Evolutionary conservation across 352 stramenopile genomes (phyloP).

Genomic region (Globisporangium heterothallicum): DNA sequence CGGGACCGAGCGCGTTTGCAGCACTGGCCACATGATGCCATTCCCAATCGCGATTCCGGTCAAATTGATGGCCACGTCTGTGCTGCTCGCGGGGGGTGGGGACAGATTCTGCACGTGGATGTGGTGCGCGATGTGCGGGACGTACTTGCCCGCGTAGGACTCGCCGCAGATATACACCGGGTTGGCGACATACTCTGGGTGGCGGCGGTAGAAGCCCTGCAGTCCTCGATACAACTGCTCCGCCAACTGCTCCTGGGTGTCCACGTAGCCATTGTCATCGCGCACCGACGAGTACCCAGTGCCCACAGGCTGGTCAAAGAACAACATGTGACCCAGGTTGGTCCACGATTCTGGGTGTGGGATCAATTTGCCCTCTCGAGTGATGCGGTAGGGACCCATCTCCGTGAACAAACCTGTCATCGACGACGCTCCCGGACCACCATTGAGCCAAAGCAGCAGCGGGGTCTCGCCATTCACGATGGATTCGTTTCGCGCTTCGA

Average conservation of each 20-base stretch:
- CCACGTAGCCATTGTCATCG: conserved; percentile 66
- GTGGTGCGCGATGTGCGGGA: conserved; percentile 91
- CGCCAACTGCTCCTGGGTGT: conserved; percentile 59
- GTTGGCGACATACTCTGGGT: conserved; percentile 73
- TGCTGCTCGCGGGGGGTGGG: conserved; percentile 4
- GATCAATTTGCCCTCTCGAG: conserved; percentile 57
- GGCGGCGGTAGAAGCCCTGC: conserved; percentile 84
- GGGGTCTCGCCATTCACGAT: conserved; percentile 47
- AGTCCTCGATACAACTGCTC: conserved; percentile 92
- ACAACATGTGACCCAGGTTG: conserved; percentile 76
- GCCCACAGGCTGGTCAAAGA: conserved; percentile 79
- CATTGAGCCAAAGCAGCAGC: conserved; percentile 79
- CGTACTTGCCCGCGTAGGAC: conserved; percentile 97
- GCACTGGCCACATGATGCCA: conserved; percentile 76
- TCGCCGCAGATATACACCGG: conserved; percentile 82
- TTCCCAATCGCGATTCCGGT: conserved; percentile 90
- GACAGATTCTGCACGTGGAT: conserved; percentile 87
- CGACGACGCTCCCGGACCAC: conserved; percentile 67
- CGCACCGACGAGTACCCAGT: conserved; percentile 74
- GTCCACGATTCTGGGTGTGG: conserved; percentile 68
- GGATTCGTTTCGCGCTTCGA: conserved; percentile 49
- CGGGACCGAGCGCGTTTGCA: conserved; percentile 74
- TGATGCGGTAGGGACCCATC: conserved; percentile 76
- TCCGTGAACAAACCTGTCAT: conserved; percentile 77
- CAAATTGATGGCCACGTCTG: conserved; percentile 63